A percentile compares a stretch with the other conserved stretches of the same genome.
Evolutionary conservation across 1,284 basidiomycete species (phyloP).

Genomic region (Trichosporon sp.): DNA sequence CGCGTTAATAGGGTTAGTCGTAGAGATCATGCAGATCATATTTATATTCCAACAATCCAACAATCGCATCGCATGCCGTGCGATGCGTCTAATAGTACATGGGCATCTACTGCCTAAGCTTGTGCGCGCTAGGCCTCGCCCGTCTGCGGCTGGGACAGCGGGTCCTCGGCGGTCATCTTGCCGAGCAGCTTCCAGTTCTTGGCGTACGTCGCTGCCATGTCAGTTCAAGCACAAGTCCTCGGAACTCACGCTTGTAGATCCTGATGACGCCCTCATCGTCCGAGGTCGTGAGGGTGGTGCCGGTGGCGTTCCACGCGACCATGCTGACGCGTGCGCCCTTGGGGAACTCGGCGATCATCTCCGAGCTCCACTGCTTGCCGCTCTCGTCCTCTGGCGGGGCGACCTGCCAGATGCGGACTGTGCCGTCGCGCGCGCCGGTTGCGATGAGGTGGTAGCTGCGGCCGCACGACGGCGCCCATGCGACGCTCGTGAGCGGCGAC

Average conservation of each 20-base stretch:
- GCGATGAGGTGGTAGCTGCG: constrained; percentile 87
- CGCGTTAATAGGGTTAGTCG: not conserved
- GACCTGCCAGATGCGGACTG: constrained; percentile 78
- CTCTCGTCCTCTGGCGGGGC: constrained; percentile 51
- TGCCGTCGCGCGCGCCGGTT: constrained; percentile 76
- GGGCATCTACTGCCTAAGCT: constrained; percentile 1
- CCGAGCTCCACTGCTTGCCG: constrained; percentile 60
- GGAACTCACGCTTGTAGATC: constrained; percentile 67
- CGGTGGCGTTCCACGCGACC: constrained; percentile 59
- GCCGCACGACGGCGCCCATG: constrained; percentile 89
- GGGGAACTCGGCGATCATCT: constrained; percentile 75
- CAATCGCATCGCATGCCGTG: not conserved
- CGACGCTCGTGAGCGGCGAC: constrained; percentile 64
- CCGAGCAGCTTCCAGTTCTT: constrained; percentile 49
- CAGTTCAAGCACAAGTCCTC: constrained; percentile 9
- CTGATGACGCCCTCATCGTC: constrained; percentile 84
- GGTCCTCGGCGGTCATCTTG: constrained; percentile 49
- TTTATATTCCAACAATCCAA: not conserved
- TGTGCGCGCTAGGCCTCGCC: not conserved
- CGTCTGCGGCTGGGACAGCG: constrained; percentile 29
- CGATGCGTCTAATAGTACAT: not conserved
- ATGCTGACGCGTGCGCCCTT: constrained; percentile 78
- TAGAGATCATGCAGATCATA: constrained; percentile 5
- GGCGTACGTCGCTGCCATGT: constrained; percentile 45
- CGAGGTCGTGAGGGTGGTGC: constrained; percentile 79